These are phyloP conservation scores for Fomitopsis pinicola DNA, from an alignment of 1,284 basidiomycete genomes.

Conservation along the genomic window DNA sequence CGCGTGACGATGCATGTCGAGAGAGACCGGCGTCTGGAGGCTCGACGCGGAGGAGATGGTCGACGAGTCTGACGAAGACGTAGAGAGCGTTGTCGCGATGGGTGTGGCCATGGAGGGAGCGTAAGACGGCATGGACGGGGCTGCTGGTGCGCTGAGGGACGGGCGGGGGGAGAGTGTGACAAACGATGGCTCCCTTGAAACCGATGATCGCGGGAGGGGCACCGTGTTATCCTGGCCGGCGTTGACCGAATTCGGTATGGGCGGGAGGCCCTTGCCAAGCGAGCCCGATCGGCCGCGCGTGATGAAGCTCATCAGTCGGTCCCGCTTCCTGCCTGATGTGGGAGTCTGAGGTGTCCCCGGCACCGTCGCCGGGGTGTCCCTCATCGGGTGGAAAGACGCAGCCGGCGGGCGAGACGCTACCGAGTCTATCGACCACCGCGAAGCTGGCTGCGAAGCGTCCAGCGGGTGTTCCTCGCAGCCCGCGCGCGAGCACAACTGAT, in stretches of 20 bases:
- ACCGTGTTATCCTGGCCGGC: not conserved
- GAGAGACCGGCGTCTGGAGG: slow-evolving; percentile 22
- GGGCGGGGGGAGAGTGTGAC: slow-evolving; percentile 14
- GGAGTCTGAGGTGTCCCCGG: slow-evolving; percentile 13
- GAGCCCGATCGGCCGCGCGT: slow-evolving; percentile 26
- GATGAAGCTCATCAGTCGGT: slow-evolving; percentile 29
- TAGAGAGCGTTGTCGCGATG: slow-evolving; percentile 8
- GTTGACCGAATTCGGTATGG: slow-evolving; percentile 7
- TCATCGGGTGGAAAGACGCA: not conserved
- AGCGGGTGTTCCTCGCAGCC: not conserved
- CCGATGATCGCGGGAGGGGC: not conserved
- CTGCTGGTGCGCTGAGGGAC: slow-evolving; percentile 12
- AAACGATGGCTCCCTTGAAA: slow-evolving; percentile 7
- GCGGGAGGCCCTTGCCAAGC: slow-evolving; percentile 16
- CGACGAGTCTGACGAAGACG: slow-evolving; percentile 12
- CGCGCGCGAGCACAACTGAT: not conserved
- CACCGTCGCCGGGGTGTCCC: not conserved
- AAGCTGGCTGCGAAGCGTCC: slow-evolving; percentile 17
- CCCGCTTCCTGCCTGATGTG: slow-evolving; percentile 21
- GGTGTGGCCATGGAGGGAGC: slow-evolving; percentile 11
- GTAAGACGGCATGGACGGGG: slow-evolving; percentile 2
- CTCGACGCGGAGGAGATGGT: slow-evolving; percentile 21
- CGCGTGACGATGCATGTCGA: slow-evolving; percentile 5
- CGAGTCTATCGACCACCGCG: slow-evolving; percentile 30
- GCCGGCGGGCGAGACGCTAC: slow-evolving; percentile 16